phyloP scores from a whole-genome alignment of 225 moss, liverwort and hornwort species.

The Takakia lepidozioides region DNA sequence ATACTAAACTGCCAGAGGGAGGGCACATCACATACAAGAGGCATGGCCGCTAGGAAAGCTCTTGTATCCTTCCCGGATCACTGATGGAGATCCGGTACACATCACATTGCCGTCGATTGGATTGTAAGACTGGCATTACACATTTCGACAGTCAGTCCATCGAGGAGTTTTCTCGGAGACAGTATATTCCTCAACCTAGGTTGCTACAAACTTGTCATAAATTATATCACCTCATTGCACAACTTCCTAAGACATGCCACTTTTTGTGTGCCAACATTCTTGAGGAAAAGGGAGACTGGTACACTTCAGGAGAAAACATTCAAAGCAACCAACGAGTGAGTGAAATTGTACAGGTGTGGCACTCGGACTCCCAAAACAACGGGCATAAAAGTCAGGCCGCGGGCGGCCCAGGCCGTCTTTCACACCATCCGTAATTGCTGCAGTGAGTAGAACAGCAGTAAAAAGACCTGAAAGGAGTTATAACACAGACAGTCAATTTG shows the following conservation, averaged over 20 bases:
- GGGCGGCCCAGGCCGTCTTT: conserved; percentile 40
- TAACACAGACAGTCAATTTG: not conserved
- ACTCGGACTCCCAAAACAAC: conserved; percentile 33
- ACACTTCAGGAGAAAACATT: too few relatives aligned
- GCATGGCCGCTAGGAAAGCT: conserved; percentile 54
- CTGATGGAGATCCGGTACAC: conserved; percentile 9
- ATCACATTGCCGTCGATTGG: conserved; percentile 22
- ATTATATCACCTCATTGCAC: too few relatives aligned
- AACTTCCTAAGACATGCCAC: too few relatives aligned
- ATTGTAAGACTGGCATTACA: conserved; percentile 26
- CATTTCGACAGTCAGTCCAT: not conserved
- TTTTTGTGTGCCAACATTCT: not conserved
- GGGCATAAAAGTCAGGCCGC: conserved; percentile 35
- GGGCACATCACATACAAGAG: conserved; percentile 20
- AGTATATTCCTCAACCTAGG: too few relatives aligned
- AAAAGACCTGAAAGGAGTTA: conserved; percentile 25
- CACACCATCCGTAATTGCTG: conserved; percentile 30
- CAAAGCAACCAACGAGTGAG: too few relatives aligned
- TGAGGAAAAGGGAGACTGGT: too few relatives aligned
- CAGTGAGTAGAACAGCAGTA: conserved; percentile 36
- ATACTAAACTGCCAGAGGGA: not conserved
- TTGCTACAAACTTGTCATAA: too few relatives aligned
- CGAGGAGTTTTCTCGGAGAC: too few relatives aligned
- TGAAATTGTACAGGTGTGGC: conserved; percentile 16
- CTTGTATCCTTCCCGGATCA: conserved; percentile 41